phyloP scores from a whole-genome alignment of 495 filamentous ascomycete species.

The Lepraria neglecta region DNA sequence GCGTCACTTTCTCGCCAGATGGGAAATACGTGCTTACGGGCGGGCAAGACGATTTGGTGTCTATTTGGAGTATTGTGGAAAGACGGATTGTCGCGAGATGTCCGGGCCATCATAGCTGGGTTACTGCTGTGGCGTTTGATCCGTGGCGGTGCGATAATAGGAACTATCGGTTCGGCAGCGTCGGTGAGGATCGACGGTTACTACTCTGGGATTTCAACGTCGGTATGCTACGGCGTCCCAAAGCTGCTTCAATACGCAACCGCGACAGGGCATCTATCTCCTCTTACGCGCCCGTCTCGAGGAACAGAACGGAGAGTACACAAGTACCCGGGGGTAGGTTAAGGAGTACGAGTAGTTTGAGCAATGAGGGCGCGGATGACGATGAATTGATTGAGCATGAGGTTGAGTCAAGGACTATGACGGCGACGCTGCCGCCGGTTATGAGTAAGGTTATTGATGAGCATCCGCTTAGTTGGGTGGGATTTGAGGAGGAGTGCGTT shows the following conservation, averaged over 20 bases:
- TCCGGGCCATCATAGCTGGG: conserved; percentile 92
- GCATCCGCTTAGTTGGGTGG: conserved; percentile 82
- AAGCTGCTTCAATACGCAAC: conserved; percentile 37
- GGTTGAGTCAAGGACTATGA: conserved; percentile 71
- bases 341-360: conserved; percentile 63
- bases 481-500: conserved; percentile 85
- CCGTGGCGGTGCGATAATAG: conserved; percentile 92
- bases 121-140: conserved; percentile 87
- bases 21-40: conserved; percentile 93
- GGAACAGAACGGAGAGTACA: conserved; percentile 42
- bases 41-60: conserved; percentile 90
- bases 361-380: conserved; percentile 46
- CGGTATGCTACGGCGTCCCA: conserved; percentile 88
- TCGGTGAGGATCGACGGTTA: conserved; percentile 86
- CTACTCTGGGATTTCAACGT: conserved; percentile 97
- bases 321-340: conserved; percentile 36
- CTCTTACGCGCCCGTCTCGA: conserved; percentile 40
- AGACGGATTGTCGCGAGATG: conserved; percentile 81
- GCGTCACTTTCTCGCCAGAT: conserved; percentile 95
- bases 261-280: conserved; percentile 52
- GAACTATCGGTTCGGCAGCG: conserved; percentile 91
- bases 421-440: conserved; percentile 86
- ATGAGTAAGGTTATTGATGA: conserved; percentile 82
- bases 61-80: conserved; percentile 87
- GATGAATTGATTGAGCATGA: conserved; percentile 58